Evolutionary conservation across 495 filamentous ascomycete species (phyloP).

Genomic region (Evansstolkia leycettana): DNA sequence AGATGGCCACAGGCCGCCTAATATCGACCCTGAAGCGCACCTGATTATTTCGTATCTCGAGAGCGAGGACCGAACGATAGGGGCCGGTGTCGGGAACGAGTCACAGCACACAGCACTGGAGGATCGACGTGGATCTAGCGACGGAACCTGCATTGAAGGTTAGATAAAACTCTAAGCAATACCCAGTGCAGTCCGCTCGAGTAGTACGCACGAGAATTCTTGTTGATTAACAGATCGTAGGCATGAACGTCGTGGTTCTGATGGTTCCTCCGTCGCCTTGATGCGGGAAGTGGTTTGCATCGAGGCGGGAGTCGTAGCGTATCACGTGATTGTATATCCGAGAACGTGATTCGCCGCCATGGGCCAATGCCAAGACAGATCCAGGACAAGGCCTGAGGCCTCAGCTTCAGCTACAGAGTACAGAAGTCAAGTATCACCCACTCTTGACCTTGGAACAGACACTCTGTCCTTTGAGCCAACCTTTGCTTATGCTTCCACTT

Average conservation of each 20-base stretch:
- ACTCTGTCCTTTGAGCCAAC: no score
- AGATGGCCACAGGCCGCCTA: conserved; percentile 1
- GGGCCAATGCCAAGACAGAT: conserved; percentile 18
- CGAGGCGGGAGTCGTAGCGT: conserved; percentile 26
- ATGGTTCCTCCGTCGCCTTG: conserved; percentile 3
- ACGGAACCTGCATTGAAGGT: conserved; percentile 6
- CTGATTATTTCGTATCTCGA: background rate
- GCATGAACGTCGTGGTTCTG: conserved; percentile 5
- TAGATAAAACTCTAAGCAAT: conserved; percentile 4
- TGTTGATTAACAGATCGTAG: no score
- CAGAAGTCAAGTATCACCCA: no score
- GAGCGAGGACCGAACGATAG: conserved; percentile 14
- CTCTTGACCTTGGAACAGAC: no score
- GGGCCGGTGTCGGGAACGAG: conserved; percentile 21
- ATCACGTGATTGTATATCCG: conserved; percentile 18
- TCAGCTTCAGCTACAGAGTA: no score
- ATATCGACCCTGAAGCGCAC: no score
- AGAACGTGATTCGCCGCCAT: conserved; percentile 14
- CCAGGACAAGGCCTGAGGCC: no score
- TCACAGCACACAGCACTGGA: no score
- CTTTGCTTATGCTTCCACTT: no score
- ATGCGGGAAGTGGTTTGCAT: conserved; percentile 28
- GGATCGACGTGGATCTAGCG: conserved; percentile 8
- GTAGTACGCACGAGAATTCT: no score
- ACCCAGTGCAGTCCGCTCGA: no score